Conservation (phyloP, 257 asterid genomes). For the Nicotiana sylvestris region DNA sequence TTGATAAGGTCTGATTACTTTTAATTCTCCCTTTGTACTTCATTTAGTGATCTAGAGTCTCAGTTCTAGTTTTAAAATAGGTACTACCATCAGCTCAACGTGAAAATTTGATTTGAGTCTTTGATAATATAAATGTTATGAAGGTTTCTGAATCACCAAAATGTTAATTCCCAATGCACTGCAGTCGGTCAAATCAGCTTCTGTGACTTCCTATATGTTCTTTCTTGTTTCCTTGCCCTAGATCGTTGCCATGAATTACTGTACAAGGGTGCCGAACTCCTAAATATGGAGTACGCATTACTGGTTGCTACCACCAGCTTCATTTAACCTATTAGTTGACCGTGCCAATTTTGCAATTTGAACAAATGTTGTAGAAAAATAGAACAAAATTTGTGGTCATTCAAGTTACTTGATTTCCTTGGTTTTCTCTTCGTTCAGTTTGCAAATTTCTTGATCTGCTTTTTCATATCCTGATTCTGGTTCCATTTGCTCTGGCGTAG, state of each 20-base stretch:
- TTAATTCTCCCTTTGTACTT: background rate
- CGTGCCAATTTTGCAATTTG: background rate
- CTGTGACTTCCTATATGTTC: background rate
- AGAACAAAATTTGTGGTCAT: background rate
- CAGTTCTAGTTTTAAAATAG: background rate
- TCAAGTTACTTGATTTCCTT: no score
- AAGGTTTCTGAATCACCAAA: background rate
- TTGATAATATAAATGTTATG: background rate
- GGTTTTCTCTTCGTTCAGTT: background rate
- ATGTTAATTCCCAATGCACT: background rate
- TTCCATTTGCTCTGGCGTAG: slow-evolving; percentile 31
- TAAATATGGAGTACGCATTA: background rate
- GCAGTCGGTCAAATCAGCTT: background rate
- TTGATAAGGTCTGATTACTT: slow-evolving; percentile 39
- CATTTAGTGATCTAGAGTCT: background rate
- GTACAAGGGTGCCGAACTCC: background rate
- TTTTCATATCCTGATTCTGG: slow-evolving; percentile 1
- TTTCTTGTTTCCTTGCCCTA: slow-evolving; percentile 5
- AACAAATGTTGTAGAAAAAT: background rate
- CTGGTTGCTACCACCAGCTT: background rate
- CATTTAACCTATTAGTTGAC: background rate
- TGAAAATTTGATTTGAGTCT: background rate
- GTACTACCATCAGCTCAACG: background rate
- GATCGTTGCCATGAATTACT: background rate
- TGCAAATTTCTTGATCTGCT: slow-evolving; percentile 6